Base-by-base conservation (phyloP, 2,329 filamentous ascomycete genomes). In the Arthrobotrys iridis region DNA sequence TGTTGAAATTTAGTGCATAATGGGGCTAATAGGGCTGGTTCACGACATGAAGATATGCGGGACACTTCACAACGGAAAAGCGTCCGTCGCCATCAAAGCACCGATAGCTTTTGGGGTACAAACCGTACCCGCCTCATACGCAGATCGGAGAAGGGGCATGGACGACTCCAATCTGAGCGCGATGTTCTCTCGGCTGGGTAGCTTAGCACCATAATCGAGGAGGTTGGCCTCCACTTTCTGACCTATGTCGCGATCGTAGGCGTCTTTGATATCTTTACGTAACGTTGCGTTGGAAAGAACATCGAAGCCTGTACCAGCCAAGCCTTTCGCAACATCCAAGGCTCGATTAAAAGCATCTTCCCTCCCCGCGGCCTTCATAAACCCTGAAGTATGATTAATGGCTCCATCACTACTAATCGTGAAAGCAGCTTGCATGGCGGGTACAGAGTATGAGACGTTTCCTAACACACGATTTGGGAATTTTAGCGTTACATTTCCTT, bases 311-410 rank as follows among this genome's bases (percentile, higher is more conserved):
- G 84, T 83, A 2, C 84, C 84, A 1, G 85, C 85, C 45, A 87
- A 78, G 2, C 82, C 83, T 77, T 86, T 86, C 0, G 82, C 85
- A 0, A 84, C 84, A 58, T 83, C 81, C 22, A 87, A 77, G 0
- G 85, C 82, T 46, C 83, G 82, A 26, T 83, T 80, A 65, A 86
- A 86, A 0, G 85, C 84, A 13, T 82, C 82, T 22, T 81, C 81
- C 0, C 84, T 87, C 2, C 86, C 85, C 0, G 86, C 83, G 0
- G 86, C 84, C 2, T 81, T 80, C 6, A 85, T 84, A 77, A 87
- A 89, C 0, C 84, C 83, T 0, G 84, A 83, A 5, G 84, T 89
- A 72, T 87, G 87, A 15, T 86, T 86, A 0, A 85, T 84, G 0
- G 83, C 83, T 1, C 77, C 74, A 1, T 82, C 82, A 1, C 82